Base-by-base conservation (phyloP, 768 basidiomycete genomes). In the Mycena alexandri region DNA sequence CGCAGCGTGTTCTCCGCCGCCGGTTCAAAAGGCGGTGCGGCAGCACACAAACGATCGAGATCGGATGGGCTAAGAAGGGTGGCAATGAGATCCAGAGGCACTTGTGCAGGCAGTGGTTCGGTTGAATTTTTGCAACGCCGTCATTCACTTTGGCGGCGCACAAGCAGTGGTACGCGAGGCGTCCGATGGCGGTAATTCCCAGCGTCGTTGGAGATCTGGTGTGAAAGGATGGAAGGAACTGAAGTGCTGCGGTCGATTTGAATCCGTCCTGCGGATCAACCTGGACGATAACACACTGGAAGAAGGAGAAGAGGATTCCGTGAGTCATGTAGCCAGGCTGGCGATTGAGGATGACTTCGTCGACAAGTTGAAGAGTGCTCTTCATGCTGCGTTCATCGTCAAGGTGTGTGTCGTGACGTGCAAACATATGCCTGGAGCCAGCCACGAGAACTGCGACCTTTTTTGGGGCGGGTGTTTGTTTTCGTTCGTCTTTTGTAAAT, bases 341-440 rank as follows among this genome's bases (percentile, higher is more conserved):
- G n/a, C 54, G 54, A 6, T 54, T 22, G 22, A 12, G 21, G 19
- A 19, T 19, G 6, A 63, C 11, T n/a, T 57, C 67, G 42, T 61
- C 57, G 24, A 63, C 67, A 9, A 68, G 53, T n/a, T 58, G 55
- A 25, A 68, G 50, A 22, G 54, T 55, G 22, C 41, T 19, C 51
- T 63, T 66, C 22, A 61, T 16, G 42, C 66, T 63, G 50, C 59
- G 51, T 54, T 73, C 67, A 56, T 74, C 63, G 61, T 73, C 72
- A 29, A 75, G 72, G 48, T 74, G 72, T 74, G 72, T 13, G 72
- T 73, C 5, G 70, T 55, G 53, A 66, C 52, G 12, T 54, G 68
- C 24, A 72, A 16, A 36, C 67, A 70, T n/a, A 72, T 62, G 19
- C 56, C 42, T 12, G 46, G 29, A 24, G 54, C 38, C 9, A 62